Percentiles rank a stretch among this genome's conserved stretches.
Conservation (phyloP, 169 alveolate genomes). For the Cryptosporidium canis region DNA sequence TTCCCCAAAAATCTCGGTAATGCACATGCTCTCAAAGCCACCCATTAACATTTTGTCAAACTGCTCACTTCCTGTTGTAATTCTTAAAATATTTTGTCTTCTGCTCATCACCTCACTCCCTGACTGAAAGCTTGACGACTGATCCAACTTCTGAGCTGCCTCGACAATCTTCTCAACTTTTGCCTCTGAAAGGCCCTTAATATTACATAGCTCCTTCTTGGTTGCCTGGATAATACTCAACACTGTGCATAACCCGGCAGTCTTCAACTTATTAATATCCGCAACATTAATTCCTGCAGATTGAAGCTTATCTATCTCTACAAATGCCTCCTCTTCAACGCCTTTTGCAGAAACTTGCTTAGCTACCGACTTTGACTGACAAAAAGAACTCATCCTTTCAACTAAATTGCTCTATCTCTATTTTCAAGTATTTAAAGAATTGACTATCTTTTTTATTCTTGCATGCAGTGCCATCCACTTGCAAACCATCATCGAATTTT, state of each 20-base stretch:
- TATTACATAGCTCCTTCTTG: conserved; percentile 80
- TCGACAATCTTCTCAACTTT: conserved; percentile 86
- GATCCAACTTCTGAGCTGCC: conserved; percentile 81
- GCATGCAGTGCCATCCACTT: neutral
- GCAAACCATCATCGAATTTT: conserved; percentile 1
- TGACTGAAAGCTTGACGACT: conserved; percentile 80
- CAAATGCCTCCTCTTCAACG: conserved; percentile 70
- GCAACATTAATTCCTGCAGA: conserved; percentile 90
- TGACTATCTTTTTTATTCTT: neutral
- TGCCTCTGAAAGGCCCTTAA: conserved; percentile 88
- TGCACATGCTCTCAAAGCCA: conserved; percentile 88
- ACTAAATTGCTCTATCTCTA: neutral
- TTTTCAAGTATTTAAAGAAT: neutral
- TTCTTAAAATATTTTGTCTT: conserved; percentile 79
- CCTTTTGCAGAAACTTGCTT: conserved; percentile 66
- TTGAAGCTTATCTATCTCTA: conserved; percentile 83
- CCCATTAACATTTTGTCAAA: conserved; percentile 86
- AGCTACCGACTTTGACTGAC: conserved; percentile 70
- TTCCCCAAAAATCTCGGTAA: conserved; percentile 90
- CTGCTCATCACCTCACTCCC: conserved; percentile 81
- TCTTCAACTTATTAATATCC: conserved; percentile 90
- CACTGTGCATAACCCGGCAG: conserved; percentile 91
- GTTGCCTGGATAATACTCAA: conserved; percentile 88
- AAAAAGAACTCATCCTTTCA: conserved; percentile 55
- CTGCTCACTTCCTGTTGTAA: conserved; percentile 83